Conservation (phyloP, 2,329 filamentous ascomycete species). For the Apiospora arundinis region DNA sequence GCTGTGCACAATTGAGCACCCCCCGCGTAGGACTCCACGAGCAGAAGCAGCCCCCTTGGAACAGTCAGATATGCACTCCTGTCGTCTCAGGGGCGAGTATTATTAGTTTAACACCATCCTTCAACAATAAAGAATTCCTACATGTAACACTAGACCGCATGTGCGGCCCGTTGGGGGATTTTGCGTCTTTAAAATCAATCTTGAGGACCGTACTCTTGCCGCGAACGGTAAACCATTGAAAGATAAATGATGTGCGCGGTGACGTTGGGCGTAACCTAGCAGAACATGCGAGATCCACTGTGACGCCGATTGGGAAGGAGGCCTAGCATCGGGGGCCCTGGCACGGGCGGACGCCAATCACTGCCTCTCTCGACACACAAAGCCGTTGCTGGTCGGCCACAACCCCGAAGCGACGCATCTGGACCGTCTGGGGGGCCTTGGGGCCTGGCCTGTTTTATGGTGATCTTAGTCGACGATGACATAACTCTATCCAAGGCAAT, state of each 20-base stretch:
- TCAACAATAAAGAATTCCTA: not conserved
- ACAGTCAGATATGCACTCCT: not conserved
- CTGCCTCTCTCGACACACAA: constrained; percentile 17
- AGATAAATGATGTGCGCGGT: constrained; percentile 16
- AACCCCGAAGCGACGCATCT: constrained; percentile 6
- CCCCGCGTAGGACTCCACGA: constrained; percentile 30
- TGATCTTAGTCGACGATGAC: not conserved
- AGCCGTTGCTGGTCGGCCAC: constrained; percentile 4
- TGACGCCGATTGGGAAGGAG: constrained; percentile 9
- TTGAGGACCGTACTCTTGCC: not conserved
- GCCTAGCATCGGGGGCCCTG: constrained; percentile 4
- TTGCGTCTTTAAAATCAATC: not conserved
- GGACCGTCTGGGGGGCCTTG: not conserved
- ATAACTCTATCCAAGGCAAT: not conserved
- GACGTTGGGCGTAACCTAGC: constrained; percentile 16
- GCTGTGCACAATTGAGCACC: constrained; percentile 25
- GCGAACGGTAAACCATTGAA: not conserved
- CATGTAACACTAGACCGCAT: not conserved
- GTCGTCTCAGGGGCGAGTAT: not conserved
- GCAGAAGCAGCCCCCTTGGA: constrained; percentile 14
- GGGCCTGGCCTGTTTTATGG: not conserved
- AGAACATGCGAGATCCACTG: constrained; percentile 11
- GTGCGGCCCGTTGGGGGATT: not conserved
- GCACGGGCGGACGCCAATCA: constrained; percentile 8
- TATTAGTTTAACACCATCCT: not conserved